A percentile compares a stretch with the other conserved stretches of the same genome.
phyloP scores from a whole-genome alignment of 352 stramenopile species.

The Globisporangium rhizosaccharum region DNA sequence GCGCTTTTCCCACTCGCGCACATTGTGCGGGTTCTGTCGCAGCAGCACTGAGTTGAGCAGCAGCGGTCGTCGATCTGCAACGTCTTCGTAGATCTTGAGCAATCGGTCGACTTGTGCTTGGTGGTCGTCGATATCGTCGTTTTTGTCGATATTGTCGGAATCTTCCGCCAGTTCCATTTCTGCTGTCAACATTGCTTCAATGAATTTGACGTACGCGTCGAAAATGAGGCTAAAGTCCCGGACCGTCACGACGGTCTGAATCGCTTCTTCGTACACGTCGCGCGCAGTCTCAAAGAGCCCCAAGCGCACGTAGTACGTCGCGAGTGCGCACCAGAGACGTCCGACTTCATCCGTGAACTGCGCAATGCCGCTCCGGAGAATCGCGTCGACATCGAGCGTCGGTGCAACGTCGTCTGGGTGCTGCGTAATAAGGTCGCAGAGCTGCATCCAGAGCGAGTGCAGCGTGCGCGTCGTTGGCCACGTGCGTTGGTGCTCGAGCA shows the following conservation, averaged over 20 bases:
- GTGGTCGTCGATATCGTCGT: conserved; percentile 68
- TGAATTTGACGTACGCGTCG: conserved; percentile 98
- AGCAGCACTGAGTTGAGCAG: conserved; percentile 95
- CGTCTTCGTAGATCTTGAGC: conserved; percentile 87
- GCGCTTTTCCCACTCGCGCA: conserved; percentile 97
- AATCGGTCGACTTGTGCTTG: conserved; percentile 72
- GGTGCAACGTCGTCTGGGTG: conserved; percentile 89
- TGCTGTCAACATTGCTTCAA: conserved; percentile 95
- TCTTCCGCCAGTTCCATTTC: conserved; percentile 89
- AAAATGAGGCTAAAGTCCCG: conserved; percentile 99
- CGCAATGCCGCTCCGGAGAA: conserved; percentile 91
- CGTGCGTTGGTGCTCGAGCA: conserved; percentile 65
- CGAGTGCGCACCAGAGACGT: conserved; percentile 95
- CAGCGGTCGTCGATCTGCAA: conserved; percentile 93
- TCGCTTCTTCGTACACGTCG: conserved; percentile 94
- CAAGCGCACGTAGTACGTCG: conserved; percentile 96
- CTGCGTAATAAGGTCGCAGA: conserved; percentile 94
- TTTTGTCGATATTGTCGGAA: conserved; percentile 35
- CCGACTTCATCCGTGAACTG: conserved; percentile 96
- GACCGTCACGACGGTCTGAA: conserved; percentile 65
- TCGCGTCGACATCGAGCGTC: conserved; percentile 92
- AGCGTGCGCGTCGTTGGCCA: conserved; percentile 49
- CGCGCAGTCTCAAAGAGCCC: conserved; percentile 96
- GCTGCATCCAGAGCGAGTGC: conserved; percentile 96
- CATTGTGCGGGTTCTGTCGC: conserved; percentile 98